Percentiles rank a stretch among this genome's conserved stretches.
phyloP scores from a whole-genome alignment of 805 yeast genomes.

The Schwanniomyces yamadae region DNA sequence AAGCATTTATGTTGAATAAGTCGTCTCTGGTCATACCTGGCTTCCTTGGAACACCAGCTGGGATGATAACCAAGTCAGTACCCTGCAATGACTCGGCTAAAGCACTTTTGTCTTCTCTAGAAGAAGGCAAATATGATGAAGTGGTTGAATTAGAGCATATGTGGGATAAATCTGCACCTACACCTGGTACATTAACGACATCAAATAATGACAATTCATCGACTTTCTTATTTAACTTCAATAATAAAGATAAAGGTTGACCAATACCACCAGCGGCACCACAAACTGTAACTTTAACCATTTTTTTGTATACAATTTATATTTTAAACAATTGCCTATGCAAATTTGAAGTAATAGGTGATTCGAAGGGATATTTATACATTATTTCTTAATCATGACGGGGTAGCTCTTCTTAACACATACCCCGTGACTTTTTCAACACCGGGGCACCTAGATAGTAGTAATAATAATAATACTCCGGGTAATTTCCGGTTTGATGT shows the following conservation, averaged over 20 bases:
- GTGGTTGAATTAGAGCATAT: slow-evolving; percentile 68
- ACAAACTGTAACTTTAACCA: slow-evolving; percentile 74
- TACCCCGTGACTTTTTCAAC: not conserved
- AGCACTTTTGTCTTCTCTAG: slow-evolving; percentile 46
- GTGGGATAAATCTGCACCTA: slow-evolving; percentile 84
- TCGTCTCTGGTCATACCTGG: slow-evolving; percentile 96
- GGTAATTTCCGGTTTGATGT: not conserved
- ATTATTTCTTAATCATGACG: slow-evolving; percentile 1
- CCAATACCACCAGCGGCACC: slow-evolving; percentile 98
- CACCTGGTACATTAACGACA: slow-evolving; percentile 83
- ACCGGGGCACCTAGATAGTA: slow-evolving; percentile 1
- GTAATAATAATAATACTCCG: not conserved
- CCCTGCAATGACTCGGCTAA: slow-evolving; percentile 46
- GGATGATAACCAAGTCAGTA: slow-evolving; percentile 54
- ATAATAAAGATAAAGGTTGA: slow-evolving; percentile 81
- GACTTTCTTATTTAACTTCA: slow-evolving; percentile 66
- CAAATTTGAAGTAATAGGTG: not conserved
- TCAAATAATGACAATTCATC: slow-evolving; percentile 76
- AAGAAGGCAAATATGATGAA: slow-evolving; percentile 59
- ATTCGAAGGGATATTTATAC: not conserved
- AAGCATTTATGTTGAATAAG: slow-evolving; percentile 78
- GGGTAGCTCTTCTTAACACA: not conserved
- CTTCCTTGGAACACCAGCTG: slow-evolving; percentile 91
- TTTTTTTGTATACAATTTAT: slow-evolving; percentile 9
- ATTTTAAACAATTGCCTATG: not conserved